Percentiles rank a stretch among this genome's conserved stretches.
Evolutionary conservation across 2,329 filamentous ascomycete species (phyloP).

Genomic region (Colletotrichum cereale): DNA sequence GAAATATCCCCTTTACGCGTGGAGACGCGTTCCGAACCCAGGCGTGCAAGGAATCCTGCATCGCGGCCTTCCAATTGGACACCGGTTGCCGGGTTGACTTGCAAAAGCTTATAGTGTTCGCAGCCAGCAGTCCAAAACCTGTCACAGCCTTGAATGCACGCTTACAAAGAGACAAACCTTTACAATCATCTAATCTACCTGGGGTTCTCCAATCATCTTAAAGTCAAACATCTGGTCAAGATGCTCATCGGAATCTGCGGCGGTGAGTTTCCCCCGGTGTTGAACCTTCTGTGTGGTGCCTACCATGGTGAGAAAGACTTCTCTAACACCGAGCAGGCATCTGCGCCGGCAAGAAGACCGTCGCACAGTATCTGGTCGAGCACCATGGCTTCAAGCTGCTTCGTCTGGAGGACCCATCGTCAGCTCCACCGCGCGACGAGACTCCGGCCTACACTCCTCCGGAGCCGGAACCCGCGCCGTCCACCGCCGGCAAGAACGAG

Average conservation of each 20-base stretch:
- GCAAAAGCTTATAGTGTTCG: constrained; percentile 9
- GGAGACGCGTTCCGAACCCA: constrained; percentile 22
- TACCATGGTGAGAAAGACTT: background rate
- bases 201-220: background rate
- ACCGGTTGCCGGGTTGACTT: constrained; percentile 28
- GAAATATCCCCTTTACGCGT: constrained; percentile 33
- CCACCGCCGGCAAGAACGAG: background rate
- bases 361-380: constrained; percentile 87
- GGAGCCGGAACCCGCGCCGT: constrained; percentile 12
- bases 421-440: constrained; percentile 16
- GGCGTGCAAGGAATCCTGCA: background rate
- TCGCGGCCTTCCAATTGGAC: constrained; percentile 21
- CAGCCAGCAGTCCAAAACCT: constrained; percentile 1
- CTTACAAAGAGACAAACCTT: background rate
- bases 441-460: constrained; percentile 8
- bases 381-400: constrained; percentile 86
- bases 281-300: background rate
- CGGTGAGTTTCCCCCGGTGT: constrained; percentile 59
- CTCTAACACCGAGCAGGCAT: constrained; percentile 70
- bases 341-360: constrained; percentile 91
- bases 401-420: constrained; percentile 59
- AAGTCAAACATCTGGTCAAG: constrained; percentile 36
- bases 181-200: no score
- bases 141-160: background rate
- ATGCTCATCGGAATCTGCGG: constrained; percentile 86